Evolutionary conservation across 2,329 filamentous ascomycete species (phyloP), one percentile per base, ranked within the genome.

Genomic region (Fusarium odoratissimum): DNA sequence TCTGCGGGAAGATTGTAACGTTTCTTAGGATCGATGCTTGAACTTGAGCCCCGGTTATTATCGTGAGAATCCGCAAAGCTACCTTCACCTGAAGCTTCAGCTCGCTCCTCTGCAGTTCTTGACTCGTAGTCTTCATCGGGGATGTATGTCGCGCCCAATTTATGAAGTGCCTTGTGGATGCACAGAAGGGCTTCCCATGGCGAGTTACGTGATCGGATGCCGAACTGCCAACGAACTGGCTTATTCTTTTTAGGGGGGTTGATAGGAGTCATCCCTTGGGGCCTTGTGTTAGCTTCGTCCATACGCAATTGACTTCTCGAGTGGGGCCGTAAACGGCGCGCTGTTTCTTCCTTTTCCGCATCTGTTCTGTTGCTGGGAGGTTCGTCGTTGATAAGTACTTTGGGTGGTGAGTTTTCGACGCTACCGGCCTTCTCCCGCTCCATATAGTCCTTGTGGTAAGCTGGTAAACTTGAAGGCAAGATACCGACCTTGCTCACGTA

Each of bases 141-240:
- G 7, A 97, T 91, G 92, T 97, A 98, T 55, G 95, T 91, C 17
- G 95, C 96, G 37, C 94, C 95, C 78, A 98, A 91, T 74, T 95
- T 95, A 68, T 91, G 87, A 46, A 99, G 85, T 1, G 96, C 95
- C 80, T 95, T 95, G 86, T 98, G 98, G 62, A 99, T 96, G 78
- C 95, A 98, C 31, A 97, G 86, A 82, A 99, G 92, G 0, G 96
- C 96, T 81, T 99, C 96, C 77, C 95, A 94, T 1, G 96, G 96
- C 62, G 94, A 93, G 78, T 98, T 99, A 54, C 96, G 91, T 49
- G 94, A 97, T 41, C 96, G 90, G 69, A 99, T 99, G 63, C 96
- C 96, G 80, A 99, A 99, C 80, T 99, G 96, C 96, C 96, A 99
- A 74, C 95, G 94, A 21, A 95, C 93, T 2, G 93, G 93, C 78